Percentiles rank a stretch among this genome's conserved stretches.
These are phyloP conservation scores for Cryptosporidium tyzzeri DNA, from an alignment of 169 alveolate species.

Conservation along the genomic window DNA sequence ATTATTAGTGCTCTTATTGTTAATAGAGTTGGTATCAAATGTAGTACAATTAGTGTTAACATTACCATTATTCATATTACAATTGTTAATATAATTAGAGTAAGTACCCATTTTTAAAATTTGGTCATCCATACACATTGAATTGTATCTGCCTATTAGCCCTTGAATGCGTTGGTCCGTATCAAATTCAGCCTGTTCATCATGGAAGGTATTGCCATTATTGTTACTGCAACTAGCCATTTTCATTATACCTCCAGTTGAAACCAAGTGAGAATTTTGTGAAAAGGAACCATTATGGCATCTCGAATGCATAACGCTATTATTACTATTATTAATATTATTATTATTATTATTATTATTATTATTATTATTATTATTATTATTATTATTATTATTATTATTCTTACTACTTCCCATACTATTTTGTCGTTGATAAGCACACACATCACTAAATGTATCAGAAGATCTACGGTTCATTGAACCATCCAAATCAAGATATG, in stretches of 20 bases:
- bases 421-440: slow-evolving; percentile 7
- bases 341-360: neutral
- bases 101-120: slow-evolving; percentile 51
- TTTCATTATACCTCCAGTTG: neutral
- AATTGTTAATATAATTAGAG: slow-evolving; percentile 12
- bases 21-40: slow-evolving; percentile 4
- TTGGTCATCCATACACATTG: slow-evolving; percentile 49
- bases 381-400: neutral
- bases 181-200: slow-evolving; percentile 7
- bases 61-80: slow-evolving; percentile 13
- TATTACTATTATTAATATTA: neutral
- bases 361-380: neutral
- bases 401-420: neutral
- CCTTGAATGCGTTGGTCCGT: slow-evolving; percentile 7
- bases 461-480: slow-evolving; percentile 40
- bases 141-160: slow-evolving; percentile 39
- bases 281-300: slow-evolving; percentile 6
- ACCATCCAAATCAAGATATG: slow-evolving; percentile 47
- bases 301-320: slow-evolving; percentile 2
- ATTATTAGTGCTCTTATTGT: slow-evolving; percentile 9
- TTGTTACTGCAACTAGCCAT: neutral
- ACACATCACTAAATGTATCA: slow-evolving; percentile 32
- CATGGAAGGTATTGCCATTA: neutral
- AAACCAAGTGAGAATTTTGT: slow-evolving; percentile 2
- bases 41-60: slow-evolving; percentile 4